These are phyloP conservation scores for Trichoderma virens DNA, from an alignment of 495 filamentous ascomycete species.

Conservation along the genomic window DNA sequence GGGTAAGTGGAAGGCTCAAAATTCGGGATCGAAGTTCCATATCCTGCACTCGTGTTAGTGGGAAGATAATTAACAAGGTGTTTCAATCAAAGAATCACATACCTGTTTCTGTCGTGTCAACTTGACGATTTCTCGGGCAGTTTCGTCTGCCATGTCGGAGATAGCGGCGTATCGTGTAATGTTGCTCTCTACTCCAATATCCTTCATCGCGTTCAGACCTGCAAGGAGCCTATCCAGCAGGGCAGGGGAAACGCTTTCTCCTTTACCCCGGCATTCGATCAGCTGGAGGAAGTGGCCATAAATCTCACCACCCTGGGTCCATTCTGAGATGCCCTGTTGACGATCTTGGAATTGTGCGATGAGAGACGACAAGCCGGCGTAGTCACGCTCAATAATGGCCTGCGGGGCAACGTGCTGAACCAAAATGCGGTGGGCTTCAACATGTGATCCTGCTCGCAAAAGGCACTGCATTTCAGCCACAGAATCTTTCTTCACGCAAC, in stretches of 20 bases:
- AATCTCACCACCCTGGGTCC: slow-evolving; percentile 70
- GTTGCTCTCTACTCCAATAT: slow-evolving; percentile 40
- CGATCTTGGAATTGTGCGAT: slow-evolving; percentile 56
- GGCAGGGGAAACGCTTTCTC: slow-evolving; percentile 27
- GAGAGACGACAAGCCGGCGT: slow-evolving; percentile 51
- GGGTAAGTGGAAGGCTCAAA: slow-evolving; percentile 9
- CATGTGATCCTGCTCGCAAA: slow-evolving; percentile 59
- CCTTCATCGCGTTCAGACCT: slow-evolving; percentile 52
- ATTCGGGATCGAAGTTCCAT: slow-evolving; percentile 9
- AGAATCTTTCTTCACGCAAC: slow-evolving; percentile 53
- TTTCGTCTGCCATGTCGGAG: slow-evolving; percentile 64
- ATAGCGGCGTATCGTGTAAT: slow-evolving; percentile 46
- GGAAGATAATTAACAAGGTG: not conserved
- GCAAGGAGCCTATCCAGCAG: slow-evolving; percentile 49
- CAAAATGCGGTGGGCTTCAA: slow-evolving; percentile 72
- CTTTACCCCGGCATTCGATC: slow-evolving; percentile 28
- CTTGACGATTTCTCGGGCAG: slow-evolving; percentile 38
- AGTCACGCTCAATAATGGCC: slow-evolving; percentile 67
- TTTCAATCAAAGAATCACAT: not conserved
- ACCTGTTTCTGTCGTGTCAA: slow-evolving; percentile 9
- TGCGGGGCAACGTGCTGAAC: slow-evolving; percentile 63
- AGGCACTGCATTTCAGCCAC: slow-evolving; percentile 59
- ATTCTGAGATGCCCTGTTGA: slow-evolving; percentile 39
- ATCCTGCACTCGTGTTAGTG: slow-evolving; percentile 9
- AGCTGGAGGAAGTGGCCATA: slow-evolving; percentile 72